Evolutionary conservation across 2,329 filamentous ascomycete species (phyloP).

Genomic region (Colletotrichum eleusines): DNA sequence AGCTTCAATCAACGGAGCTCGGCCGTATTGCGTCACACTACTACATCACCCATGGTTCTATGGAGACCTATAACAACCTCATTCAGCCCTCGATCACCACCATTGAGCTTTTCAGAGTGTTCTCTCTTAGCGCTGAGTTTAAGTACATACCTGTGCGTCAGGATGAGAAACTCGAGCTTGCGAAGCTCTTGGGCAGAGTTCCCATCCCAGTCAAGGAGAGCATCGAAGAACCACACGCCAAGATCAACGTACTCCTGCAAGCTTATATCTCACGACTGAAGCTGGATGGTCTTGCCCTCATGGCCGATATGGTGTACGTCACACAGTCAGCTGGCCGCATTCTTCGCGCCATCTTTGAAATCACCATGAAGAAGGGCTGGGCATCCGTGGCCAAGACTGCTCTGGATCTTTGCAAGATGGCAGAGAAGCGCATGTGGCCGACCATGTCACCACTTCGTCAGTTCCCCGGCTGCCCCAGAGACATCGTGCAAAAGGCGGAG

Average conservation of each 20-base stretch:
- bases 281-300: constrained; percentile 91
- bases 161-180: constrained; percentile 96
- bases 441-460: constrained; percentile 97
- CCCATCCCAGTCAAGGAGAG: constrained; percentile 98
- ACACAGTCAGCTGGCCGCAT: constrained; percentile 98
- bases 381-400: constrained; percentile 92
- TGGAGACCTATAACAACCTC: constrained; percentile 96
- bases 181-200: constrained; percentile 88
- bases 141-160: constrained; percentile 98
- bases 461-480: constrained; percentile 83
- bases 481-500: constrained; percentile 93
- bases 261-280: constrained; percentile 96
- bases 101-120: constrained; percentile 96
- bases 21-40: constrained; percentile 97
- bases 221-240: constrained; percentile 95
- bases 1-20: constrained; percentile 90
- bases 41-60: constrained; percentile 96
- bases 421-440: constrained; percentile 99
- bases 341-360: constrained; percentile 94
- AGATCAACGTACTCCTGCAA: constrained; percentile 97
- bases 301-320: constrained; percentile 99
- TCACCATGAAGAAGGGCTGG: constrained; percentile 97
- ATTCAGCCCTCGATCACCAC: constrained; percentile 93
- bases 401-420: constrained; percentile 97
- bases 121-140: constrained; percentile 96